phyloP scores from a whole-genome alignment of 2,329 filamentous ascomycete genomes.

The Dactylella cylindrospora region DNA sequence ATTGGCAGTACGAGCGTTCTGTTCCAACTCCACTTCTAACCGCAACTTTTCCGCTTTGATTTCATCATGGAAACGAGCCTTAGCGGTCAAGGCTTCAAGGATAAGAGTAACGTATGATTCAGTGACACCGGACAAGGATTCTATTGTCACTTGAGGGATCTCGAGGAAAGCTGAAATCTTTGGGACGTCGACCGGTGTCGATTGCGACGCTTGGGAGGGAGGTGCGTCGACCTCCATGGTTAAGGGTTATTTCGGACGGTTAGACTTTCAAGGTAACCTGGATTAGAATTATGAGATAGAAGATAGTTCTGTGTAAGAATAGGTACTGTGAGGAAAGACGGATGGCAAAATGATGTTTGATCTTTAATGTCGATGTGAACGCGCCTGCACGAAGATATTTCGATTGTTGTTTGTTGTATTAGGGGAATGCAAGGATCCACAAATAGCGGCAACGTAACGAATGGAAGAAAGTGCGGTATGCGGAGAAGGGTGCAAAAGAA shows the following conservation, averaged over 20 bases:
- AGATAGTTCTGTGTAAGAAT: not conserved
- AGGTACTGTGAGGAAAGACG: not conserved
- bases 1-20: conserved; percentile 79
- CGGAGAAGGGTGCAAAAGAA: too few species aligned
- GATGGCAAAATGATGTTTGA: not conserved
- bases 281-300: conserved; percentile 16
- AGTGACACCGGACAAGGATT: conserved; percentile 55
- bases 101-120: conserved; percentile 74
- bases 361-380: conserved; percentile 12
- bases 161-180: conserved; percentile 48
- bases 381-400: conserved; percentile 40
- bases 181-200: conserved; percentile 41
- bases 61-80: conserved; percentile 78
- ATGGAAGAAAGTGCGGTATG: conserved; percentile 22
- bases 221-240: conserved; percentile 43
- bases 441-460: conserved; percentile 25
- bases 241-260: not conserved
- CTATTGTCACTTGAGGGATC: conserved; percentile 46
- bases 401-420: conserved; percentile 34
- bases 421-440: conserved; percentile 21
- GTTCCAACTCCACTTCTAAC: conserved; percentile 89
- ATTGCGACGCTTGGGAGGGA: conserved; percentile 34
- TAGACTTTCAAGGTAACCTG: not conserved
- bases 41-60: conserved; percentile 85
- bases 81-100: conserved; percentile 71